phyloP scores from a whole-genome alignment of 352 stramenopile genomes.

The Phytophthora litchii region DNA sequence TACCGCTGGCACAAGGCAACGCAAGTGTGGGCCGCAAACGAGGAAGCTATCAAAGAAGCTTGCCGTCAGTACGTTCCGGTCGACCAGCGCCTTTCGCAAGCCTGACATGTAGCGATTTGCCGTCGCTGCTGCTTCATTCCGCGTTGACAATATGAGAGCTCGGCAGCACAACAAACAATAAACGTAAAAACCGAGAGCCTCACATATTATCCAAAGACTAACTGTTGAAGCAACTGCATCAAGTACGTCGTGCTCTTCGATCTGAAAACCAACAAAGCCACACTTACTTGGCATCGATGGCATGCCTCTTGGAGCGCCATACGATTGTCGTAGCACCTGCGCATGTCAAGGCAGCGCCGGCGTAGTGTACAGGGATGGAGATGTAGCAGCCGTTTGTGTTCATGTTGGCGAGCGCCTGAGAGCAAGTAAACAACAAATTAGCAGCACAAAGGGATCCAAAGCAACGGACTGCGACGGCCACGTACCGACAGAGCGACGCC shows the following conservation, averaged over 20 bases:
- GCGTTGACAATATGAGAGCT: not conserved
- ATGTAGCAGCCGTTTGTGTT: slow-evolving; percentile 78
- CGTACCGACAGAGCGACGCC: slow-evolving; percentile 75
- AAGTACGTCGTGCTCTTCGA: not conserved
- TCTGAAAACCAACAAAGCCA: not conserved
- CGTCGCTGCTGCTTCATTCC: not conserved
- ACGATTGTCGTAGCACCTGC: slow-evolving; percentile 49
- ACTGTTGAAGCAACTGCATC: not conserved
- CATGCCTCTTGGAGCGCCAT: slow-evolving; percentile 47
- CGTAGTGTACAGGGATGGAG: slow-evolving; percentile 81
- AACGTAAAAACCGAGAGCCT: slow-evolving; percentile 8
- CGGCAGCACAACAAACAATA: slow-evolving; percentile 1
- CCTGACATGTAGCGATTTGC: slow-evolving; percentile 16
- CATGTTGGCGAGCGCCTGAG: slow-evolving; percentile 72
- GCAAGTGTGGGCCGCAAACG: slow-evolving; percentile 44
- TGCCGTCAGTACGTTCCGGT: slow-evolving; percentile 59
- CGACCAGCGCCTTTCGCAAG: slow-evolving; percentile 54
- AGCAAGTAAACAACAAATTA: slow-evolving; percentile 3
- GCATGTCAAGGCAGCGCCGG: slow-evolving; percentile 53
- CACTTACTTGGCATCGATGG: slow-evolving; percentile 33
- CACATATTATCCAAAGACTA: slow-evolving; percentile 22
- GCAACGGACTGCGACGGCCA: not conserved
- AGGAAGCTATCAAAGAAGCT: slow-evolving; percentile 61
- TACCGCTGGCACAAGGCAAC: slow-evolving; percentile 91
- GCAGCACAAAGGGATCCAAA: slow-evolving; percentile 2